Base-by-base conservation (phyloP, 352 stramenopile genomes). In the Pythium rishiriense region DNA sequence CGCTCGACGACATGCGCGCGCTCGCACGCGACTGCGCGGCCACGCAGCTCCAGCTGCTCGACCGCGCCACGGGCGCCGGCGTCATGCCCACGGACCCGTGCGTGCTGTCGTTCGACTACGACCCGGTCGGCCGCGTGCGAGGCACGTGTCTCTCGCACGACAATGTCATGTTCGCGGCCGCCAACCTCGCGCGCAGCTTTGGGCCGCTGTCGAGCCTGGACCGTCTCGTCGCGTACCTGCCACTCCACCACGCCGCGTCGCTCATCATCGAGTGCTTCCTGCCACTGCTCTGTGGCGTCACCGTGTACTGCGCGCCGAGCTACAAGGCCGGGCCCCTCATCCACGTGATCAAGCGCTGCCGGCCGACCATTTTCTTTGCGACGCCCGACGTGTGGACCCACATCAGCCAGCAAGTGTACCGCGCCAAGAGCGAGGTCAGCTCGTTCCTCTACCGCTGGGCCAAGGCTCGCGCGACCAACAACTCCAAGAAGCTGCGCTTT, bases 91-190 rank as follows among this genome's bases (percentile, higher is more conserved):
- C 62, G 4, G 70, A 88, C 37, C 78, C 69, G 61, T 91, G 79
- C 41, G 52, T 83, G 35, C 62, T 94, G 21, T 58, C 74, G 5
- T 94, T 94, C 39, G 80, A 75, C 19, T 91, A 91, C 59, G 81
- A 94, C 57, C 65, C 65, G 12, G 26, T 60, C 0, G 85, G 85
- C 1, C 45, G 56, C 5, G 68, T 92, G 33, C 79, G 80, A 24
- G 83, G 71, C 10, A 73, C 70, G 3, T 79, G 80, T 37, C 47
- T 95, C 0, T 90, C 84, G n/a, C 86, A 95, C 53, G 84, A 95
- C 72, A 95, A 95, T 35, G 75, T 90, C 11, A 73, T 95, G 47
- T 95, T 93, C 63, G 92, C 86, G 9, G 82, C 84, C 10, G 70
- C 79, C 15, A 81, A 79, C 2, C 73, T 95, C 31, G 83, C 83